phyloP scores from a whole-genome alignment of 2,329 filamentous ascomycete genomes.

The Cylindrodendrum hubeiense region DNA sequence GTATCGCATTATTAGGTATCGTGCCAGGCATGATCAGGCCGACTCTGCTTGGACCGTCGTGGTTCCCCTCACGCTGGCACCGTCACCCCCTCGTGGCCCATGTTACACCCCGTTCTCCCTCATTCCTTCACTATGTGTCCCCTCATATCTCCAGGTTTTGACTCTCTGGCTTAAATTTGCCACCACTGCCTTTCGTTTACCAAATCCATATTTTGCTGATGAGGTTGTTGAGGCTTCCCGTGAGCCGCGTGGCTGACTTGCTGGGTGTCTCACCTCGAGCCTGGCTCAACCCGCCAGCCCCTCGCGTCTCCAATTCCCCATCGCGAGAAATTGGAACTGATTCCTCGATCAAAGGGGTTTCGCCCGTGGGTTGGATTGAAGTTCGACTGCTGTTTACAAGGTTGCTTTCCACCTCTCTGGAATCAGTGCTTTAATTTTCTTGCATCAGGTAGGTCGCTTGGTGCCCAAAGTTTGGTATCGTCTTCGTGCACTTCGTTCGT shows the following conservation, averaged over 20 bases:
- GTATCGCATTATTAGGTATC: conserved; percentile 26
- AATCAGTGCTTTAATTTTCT: background rate
- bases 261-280: background rate
- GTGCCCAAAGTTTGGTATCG: background rate
- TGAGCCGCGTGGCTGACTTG: background rate
- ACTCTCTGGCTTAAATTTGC: background rate
- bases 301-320: background rate
- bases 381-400: background rate
- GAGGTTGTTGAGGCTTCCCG: background rate
- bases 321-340: background rate
- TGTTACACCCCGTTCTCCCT: background rate
- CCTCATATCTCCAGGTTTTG: background rate
- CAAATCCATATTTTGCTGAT: background rate
- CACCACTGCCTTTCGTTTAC: background rate
- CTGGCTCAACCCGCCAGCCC: background rate
- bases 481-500: too few relatives aligned
- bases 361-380: background rate
- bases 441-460: background rate
- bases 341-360: background rate
- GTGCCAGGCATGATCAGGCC: conserved; percentile 4
- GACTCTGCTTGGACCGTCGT: conserved; percentile 4
- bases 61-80: background rate
- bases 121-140: background rate
- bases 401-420: background rate
- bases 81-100: background rate